Evolutionary conservation across 768 basidiomycete genomes (phyloP), one percentile per base, ranked within the genome.

Genomic region (Boletellus ananiceps): DNA sequence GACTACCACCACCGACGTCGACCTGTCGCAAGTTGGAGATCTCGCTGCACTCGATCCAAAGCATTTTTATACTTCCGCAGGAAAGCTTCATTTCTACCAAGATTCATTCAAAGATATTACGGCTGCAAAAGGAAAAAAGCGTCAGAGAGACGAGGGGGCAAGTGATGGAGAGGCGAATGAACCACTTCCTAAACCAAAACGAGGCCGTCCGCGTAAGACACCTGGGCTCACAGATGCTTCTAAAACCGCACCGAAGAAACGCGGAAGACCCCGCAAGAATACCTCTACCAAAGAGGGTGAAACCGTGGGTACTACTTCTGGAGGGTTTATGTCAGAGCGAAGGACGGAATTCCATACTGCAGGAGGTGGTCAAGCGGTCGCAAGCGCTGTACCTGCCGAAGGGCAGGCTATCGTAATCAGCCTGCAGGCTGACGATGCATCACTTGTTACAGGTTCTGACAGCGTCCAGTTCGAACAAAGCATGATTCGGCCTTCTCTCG

Each of bases 151-250:
- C 29, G 73, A 74, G 0, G 51, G 46, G 5, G 46, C 29, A 35
- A 50, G 46, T 3, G 46, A 44, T 18, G 59, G 23, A 32, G 65
- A 63, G 29, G 54, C 49, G 38, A 40, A 42, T 34, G 66, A 61
- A 44, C 46, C 39, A 2, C 50, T 38, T 46, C 59, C 50, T 34
- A 68, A 58, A 50, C 57, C 23, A 44, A 87, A 85, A 63, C 77
- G 76, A 57, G 82, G 81, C 19, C 69, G 81, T 32, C 78, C 86
- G 36, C 71, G 74, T 47, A 86, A 79, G 56, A 54, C 59, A 37
- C 56, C 51, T 15, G 47, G 11, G 23, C 47, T 8, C 19, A 43
- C 44, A 31, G 51, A 59, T 40, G 7, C 36, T 37, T 23, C 55
- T 4, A 33, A 33, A 13, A 49, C 52, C 16, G 51, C 52, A 13